These are phyloP conservation scores for Panellus pusillus DNA, from an alignment of 768 basidiomycete genomes.

Conservation along the genomic window DNA sequence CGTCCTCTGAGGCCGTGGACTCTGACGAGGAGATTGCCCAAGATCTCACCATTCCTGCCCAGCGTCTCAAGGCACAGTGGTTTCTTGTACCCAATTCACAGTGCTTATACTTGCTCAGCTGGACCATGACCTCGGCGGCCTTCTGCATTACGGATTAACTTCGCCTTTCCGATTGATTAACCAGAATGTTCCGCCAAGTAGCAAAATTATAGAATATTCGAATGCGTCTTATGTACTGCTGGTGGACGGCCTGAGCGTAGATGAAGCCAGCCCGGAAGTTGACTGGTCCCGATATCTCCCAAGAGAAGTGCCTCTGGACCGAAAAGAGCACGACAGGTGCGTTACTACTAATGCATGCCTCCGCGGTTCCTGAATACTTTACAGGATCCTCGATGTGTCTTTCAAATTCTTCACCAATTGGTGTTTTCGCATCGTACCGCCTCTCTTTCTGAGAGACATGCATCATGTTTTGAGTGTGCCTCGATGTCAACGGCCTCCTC, in stretches of 20 bases:
- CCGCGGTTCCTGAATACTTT: neutral
- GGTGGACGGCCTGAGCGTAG: conserved; percentile 8
- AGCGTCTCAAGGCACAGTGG: conserved; percentile 14
- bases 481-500: conserved; percentile 23
- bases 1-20: neutral
- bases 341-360: neutral
- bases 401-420: conserved; percentile 42
- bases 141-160: conserved; percentile 4
- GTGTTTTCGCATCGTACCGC: conserved; percentile 39
- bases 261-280: conserved; percentile 5
- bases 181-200: neutral
- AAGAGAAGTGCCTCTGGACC: neutral
- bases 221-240: conserved; percentile 10
- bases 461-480: conserved; percentile 33
- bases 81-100: neutral
- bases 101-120: conserved; percentile 6
- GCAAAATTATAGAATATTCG: neutral
- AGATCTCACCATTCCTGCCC: conserved; percentile 13
- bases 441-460: conserved; percentile 44
- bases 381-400: conserved; percentile 36
- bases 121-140: conserved; percentile 10
- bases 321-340: conserved; percentile 24
- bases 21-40: conserved; percentile 18
- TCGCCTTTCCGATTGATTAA: conserved; percentile 3
- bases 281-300: conserved; percentile 21